phyloP scores from a whole-genome alignment of 805 yeast species.

The Schizosaccharomyces lindneri region DNA sequence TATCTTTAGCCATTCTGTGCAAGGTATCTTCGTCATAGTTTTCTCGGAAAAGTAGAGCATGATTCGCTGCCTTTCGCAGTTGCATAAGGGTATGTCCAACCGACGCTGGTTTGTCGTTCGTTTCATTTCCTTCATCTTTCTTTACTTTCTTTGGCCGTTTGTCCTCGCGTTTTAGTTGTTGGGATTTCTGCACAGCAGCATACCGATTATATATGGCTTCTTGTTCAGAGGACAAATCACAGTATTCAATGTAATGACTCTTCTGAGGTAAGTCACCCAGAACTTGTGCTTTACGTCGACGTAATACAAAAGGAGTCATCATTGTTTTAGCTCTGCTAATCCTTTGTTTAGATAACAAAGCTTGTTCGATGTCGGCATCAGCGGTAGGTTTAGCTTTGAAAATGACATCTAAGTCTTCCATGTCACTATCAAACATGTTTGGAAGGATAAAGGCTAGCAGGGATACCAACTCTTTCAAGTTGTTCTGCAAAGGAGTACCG shows the following conservation, averaged over 20 bases:
- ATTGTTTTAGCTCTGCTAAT: slow-evolving; percentile 80
- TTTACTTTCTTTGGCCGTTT: slow-evolving; percentile 4
- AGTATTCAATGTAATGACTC: slow-evolving; percentile 33
- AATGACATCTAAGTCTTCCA: slow-evolving; percentile 55
- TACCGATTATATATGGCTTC: slow-evolving; percentile 31
- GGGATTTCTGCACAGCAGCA: not conserved
- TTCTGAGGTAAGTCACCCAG: slow-evolving; percentile 70
- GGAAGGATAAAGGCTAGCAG: slow-evolving; percentile 81
- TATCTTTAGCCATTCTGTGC: slow-evolving; percentile 44
- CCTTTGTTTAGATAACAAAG: slow-evolving; percentile 71
- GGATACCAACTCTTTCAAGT: slow-evolving; percentile 71
- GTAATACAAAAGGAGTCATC: slow-evolving; percentile 93
- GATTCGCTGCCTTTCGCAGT: slow-evolving; percentile 75
- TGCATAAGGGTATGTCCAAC: slow-evolving; percentile 40
- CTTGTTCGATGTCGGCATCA: slow-evolving; percentile 13
- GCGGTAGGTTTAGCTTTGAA: slow-evolving; percentile 42
- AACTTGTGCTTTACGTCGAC: slow-evolving; percentile 83
- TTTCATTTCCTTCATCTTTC: not conserved
- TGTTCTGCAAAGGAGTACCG: slow-evolving; percentile 93
- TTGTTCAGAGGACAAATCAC: slow-evolving; percentile 35
- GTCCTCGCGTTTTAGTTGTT: not conserved
- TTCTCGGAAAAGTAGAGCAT: slow-evolving; percentile 62
- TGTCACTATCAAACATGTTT: slow-evolving; percentile 45
- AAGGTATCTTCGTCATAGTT: slow-evolving; percentile 32
- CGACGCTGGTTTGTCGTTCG: not conserved